Evolutionary conservation across 2,329 filamentous ascomycete species (phyloP).

Genomic region (Teratosphaeria destructans): DNA sequence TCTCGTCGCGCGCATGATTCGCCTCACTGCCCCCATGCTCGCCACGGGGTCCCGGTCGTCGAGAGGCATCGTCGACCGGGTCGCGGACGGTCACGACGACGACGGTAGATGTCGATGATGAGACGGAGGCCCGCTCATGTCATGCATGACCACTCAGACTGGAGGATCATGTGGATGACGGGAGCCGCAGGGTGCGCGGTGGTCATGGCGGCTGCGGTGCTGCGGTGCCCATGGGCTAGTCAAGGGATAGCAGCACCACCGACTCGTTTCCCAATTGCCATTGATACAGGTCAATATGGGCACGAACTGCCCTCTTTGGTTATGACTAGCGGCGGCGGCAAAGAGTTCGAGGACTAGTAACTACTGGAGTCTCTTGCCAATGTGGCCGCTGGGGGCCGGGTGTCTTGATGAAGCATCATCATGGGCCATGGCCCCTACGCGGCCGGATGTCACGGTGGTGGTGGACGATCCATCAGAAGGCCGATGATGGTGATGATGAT

Average conservation of each 20-base stretch:
- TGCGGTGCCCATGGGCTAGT: background rate
- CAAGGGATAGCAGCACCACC: background rate
- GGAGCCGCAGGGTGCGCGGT: background rate
- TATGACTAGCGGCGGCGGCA: background rate
- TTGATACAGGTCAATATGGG: background rate
- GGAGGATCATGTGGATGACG: background rate
- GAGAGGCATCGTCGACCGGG: background rate
- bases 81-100: background rate
- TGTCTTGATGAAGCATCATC: too few species aligned
- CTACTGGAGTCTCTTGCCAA: background rate
- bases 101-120: background rate
- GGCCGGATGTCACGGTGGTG: background rate
- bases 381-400: background rate
- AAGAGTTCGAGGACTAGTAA: too few species aligned
- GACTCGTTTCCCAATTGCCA: background rate
- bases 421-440: background rate
- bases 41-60: background rate
- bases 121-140: background rate
- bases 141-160: background rate
- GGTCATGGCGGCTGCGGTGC: background rate
- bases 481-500: too few species aligned
- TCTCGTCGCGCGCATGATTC: background rate
- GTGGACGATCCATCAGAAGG: background rate
- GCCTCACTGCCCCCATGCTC: background rate
- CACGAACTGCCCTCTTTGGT: background rate